phyloP scores from a whole-genome alignment of 2,329 filamentous ascomycete species.

The Truncatella angustata region DNA sequence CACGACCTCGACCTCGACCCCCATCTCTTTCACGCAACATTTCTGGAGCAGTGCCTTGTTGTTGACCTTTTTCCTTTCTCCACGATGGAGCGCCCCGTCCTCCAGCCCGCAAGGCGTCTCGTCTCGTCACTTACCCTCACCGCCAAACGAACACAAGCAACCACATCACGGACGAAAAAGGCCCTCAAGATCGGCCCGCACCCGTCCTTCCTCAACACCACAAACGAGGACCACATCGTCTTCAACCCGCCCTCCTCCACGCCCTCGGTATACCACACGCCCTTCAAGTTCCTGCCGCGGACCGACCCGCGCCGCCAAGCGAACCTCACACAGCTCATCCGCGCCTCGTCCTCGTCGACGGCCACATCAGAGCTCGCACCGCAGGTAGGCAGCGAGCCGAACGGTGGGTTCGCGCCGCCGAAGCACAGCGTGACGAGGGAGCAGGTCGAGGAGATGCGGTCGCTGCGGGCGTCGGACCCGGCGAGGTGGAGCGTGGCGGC shows the following conservation, averaged over 20 bases:
- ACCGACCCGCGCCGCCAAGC: constrained; percentile 52
- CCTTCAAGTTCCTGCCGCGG: constrained; percentile 62
- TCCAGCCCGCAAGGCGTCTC: constrained; percentile 7
- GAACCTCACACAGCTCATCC: constrained; percentile 44
- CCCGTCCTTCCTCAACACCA: constrained; percentile 50
- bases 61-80: too few relatives aligned
- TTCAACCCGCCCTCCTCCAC: constrained; percentile 57
- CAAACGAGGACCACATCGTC: constrained; percentile 42
- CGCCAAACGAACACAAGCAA: constrained; percentile 47
- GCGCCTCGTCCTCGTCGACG: constrained; percentile 21
- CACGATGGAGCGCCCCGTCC: constrained; percentile 13
- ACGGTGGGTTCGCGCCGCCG: constrained; percentile 6
- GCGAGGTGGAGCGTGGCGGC: constrained; percentile 51
- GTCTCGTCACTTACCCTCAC: constrained; percentile 16
- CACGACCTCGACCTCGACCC: too few relatives aligned
- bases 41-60: too few relatives aligned
- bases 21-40: not conserved
- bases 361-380: constrained; percentile 7
- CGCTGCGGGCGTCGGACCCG: constrained; percentile 52
- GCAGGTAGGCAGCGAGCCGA: not conserved
- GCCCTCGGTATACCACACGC: constrained; percentile 62
- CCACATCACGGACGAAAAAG: constrained; percentile 52
- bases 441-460: constrained; percentile 60
- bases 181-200: constrained; percentile 60
- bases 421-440: constrained; percentile 51